phyloP scores from a whole-genome alignment of 163 green algal genomes.

The Scenedesmus sp. region DNA sequence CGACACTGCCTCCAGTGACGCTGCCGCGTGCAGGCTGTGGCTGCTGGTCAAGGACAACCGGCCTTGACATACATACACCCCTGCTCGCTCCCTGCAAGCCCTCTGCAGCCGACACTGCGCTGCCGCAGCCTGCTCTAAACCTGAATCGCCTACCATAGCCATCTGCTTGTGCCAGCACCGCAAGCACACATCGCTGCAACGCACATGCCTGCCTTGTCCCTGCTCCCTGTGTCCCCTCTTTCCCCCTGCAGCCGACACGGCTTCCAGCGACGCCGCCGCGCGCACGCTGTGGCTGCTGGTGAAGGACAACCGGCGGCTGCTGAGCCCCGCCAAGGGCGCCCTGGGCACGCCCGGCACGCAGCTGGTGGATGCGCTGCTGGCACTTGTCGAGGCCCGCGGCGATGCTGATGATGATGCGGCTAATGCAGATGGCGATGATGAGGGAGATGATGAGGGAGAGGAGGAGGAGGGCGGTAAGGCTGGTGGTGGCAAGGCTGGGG shows the following conservation, averaged over 20 bases:
- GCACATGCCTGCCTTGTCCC: no score
- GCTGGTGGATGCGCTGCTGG: constrained; percentile 54
- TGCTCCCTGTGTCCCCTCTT: not conserved
- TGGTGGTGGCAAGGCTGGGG: not conserved
- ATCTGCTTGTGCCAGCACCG: no score
- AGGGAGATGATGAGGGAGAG: not conserved
- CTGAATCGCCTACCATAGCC: no score
- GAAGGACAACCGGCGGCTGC: constrained; percentile 46
- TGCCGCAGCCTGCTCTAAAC: no score
- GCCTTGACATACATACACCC: no score
- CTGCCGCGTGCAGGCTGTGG: constrained; percentile 46
- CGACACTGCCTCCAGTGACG: constrained; percentile 34
- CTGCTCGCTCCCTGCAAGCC: no score
- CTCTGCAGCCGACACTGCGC: no score
- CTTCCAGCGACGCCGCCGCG: constrained; percentile 32
- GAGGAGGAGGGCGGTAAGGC: constrained; percentile 6
- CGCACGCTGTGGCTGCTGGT: constrained; percentile 56
- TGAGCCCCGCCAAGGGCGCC: constrained; percentile 40
- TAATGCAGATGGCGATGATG: constrained; percentile 21
- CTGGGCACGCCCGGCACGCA: constrained; percentile 42
- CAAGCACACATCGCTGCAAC: no score
- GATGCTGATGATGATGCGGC: not conserved
- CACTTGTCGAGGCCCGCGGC: constrained; percentile 48
- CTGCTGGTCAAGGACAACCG: constrained; percentile 54
- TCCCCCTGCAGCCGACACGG: constrained; percentile 21